A percentile compares a stretch with the other conserved stretches of the same genome.
Conservation (phyloP, 1,284 basidiomycete species). For the Baeospora myosura region DNA sequence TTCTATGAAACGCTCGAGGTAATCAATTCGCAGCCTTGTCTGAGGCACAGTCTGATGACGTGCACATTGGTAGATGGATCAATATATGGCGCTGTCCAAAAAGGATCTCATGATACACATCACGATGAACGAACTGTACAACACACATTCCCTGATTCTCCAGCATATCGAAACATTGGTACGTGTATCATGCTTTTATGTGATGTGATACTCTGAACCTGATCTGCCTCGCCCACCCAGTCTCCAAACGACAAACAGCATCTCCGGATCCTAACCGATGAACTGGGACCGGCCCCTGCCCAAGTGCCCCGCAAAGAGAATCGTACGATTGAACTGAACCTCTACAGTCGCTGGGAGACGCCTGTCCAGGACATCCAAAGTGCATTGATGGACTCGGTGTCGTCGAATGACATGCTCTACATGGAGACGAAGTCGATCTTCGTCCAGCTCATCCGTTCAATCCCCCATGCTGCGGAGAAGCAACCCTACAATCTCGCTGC, state of each 20-base stretch:
- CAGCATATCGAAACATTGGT: conserved; percentile 95
- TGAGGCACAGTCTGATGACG: conserved; percentile 4
- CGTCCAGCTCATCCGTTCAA: conserved; percentile 92
- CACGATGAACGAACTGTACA: conserved; percentile 98
- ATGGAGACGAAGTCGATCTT: conserved; percentile 99
- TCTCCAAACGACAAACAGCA: conserved; percentile 97
- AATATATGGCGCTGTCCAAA: conserved; percentile 99
- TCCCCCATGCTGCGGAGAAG: conserved; percentile 79
- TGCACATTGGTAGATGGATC: conserved; percentile 75
- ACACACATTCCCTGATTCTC: conserved; percentile 89
- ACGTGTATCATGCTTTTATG: conserved; percentile 24
- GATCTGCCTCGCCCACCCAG: too few relatives aligned
- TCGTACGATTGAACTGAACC: conserved; percentile 81
- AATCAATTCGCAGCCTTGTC: conserved; percentile 15
- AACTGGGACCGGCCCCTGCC: conserved; percentile 85
- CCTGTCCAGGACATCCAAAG: conserved; percentile 96
- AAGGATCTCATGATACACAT: conserved; percentile 98
- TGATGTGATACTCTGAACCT: conserved; percentile 9
- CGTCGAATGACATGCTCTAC: conserved; percentile 97
- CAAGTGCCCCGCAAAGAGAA: conserved; percentile 99
- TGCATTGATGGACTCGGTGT: conserved; percentile 95
- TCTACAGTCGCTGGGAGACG: conserved; percentile 99
- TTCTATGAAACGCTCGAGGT: conserved; percentile 99
- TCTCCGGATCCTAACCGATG: conserved; percentile 91
- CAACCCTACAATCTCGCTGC: conserved; percentile 84